phyloP scores from a whole-genome alignment of 306 rosid genomes.

The Casuarina glauca region DNA sequence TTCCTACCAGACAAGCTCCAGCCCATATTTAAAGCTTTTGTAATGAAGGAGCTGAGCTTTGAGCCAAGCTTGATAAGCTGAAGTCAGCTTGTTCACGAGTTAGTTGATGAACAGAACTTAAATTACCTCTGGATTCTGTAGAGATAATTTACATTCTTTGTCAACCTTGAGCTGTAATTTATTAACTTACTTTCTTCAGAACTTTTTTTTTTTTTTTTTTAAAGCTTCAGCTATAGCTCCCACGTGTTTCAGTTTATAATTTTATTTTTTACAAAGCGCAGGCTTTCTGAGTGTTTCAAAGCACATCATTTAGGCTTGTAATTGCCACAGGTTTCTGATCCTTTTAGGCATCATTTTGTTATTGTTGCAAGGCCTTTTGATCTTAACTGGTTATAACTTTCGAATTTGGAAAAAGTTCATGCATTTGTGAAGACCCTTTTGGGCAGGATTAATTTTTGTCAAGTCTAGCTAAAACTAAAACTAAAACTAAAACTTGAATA shows the following conservation, averaged over 20 bases:
- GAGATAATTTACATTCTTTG: too few species aligned
- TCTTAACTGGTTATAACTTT: not conserved
- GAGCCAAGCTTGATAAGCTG: not conserved
- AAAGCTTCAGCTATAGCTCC: too few species aligned
- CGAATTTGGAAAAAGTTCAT: too few species aligned
- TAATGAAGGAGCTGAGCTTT: not conserved
- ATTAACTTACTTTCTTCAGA: not conserved
- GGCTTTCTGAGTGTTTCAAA: not conserved
- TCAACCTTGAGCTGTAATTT: not conserved
- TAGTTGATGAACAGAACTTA: not conserved
- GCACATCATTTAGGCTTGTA: not conserved
- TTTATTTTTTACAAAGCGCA: too few species aligned
- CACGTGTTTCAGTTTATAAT: too few species aligned
- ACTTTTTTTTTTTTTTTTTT: not conserved
- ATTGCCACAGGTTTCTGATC: not conserved
- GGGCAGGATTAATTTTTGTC: not conserved
- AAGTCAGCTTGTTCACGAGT: not conserved
- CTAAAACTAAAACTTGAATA: too few species aligned
- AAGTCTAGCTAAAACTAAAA: not conserved
- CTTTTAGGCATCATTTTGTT: not conserved
- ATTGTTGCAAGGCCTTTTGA: not conserved
- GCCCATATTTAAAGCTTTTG: not conserved
- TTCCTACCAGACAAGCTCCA: not conserved
- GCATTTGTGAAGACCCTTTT: not conserved
- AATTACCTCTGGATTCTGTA: too few species aligned